A percentile compares a stretch with the other conserved stretches of the same genome.
Conservation (phyloP, 148 eudicot species). For the Suaeda aralocaspica region DNA sequence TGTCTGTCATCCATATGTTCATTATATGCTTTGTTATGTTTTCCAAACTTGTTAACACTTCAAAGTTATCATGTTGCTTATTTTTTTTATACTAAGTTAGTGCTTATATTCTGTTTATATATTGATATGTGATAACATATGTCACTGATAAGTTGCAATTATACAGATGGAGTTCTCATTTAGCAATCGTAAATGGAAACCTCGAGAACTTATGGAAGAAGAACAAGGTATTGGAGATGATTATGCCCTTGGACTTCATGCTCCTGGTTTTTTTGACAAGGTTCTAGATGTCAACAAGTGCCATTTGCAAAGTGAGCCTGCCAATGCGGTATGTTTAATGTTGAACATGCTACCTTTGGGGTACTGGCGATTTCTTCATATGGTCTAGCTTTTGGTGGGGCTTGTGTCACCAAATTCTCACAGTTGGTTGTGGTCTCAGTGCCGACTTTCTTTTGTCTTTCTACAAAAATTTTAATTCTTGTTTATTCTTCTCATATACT, state of each 20-base stretch:
- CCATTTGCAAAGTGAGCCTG: conserved; percentile 82
- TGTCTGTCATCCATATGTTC: not conserved
- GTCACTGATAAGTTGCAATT: too few species aligned
- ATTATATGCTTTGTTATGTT: not conserved
- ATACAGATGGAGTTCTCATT: conserved; percentile 98
- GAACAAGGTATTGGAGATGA: conserved; percentile 36
- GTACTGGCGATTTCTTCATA: not conserved
- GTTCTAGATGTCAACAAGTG: conserved; percentile 76
- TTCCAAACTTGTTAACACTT: not conserved
- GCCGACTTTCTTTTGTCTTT: not conserved
- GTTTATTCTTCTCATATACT: not conserved
- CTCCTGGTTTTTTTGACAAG: conserved; percentile 95
- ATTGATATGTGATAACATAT: not conserved
- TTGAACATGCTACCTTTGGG: not conserved
- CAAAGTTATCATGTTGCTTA: not conserved
- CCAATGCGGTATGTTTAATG: conserved; percentile 54
- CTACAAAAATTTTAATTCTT: not conserved
- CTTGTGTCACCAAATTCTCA: not conserved
- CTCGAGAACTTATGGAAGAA: conserved; percentile 46
- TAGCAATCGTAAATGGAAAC: conserved; percentile 67
- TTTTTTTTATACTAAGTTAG: not conserved
- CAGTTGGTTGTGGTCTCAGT: too few species aligned
- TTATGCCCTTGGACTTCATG: conserved; percentile 89
- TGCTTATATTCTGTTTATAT: not conserved
- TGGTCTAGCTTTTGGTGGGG: conserved; percentile 1